These are phyloP conservation scores for Harringtonia lauricola DNA, from an alignment of 2,329 filamentous ascomycete species.

Conservation along the genomic window DNA sequence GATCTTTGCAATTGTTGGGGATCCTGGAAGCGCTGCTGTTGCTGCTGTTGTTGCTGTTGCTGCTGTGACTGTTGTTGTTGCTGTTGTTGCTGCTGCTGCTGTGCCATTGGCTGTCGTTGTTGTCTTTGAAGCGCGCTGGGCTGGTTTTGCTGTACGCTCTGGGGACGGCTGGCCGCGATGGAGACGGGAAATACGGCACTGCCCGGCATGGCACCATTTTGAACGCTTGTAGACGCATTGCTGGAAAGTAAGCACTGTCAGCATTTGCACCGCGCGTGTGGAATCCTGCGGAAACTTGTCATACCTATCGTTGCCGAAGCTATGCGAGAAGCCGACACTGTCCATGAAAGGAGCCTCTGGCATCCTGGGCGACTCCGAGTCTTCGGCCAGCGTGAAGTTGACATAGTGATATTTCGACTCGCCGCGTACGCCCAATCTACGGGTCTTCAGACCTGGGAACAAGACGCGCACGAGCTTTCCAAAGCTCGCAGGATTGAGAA, in stretches of 20 bases:
- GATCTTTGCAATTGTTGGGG: neutral
- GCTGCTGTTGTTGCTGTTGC: neutral
- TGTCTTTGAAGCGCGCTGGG: conserved; percentile 2
- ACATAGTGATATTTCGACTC: conserved; percentile 98
- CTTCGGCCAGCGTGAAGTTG: conserved; percentile 50
- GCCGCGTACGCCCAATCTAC: conserved; percentile 81
- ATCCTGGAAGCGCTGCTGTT: conserved; percentile 1
- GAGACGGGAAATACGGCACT: conserved; percentile 5
- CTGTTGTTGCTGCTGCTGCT: conserved; percentile 11
- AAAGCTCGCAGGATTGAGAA: conserved; percentile 93
- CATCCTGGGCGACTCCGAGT: conserved; percentile 36
- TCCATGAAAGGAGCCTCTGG: conserved; percentile 40
- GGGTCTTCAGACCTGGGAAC: conserved; percentile 88
- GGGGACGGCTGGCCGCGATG: neutral
- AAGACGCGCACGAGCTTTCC: conserved; percentile 94
- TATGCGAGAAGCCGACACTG: conserved; percentile 32
- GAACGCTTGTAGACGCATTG: neutral
- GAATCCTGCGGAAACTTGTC: conserved; percentile 8
- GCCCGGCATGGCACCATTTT: neutral
- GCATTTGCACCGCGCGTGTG: neutral
- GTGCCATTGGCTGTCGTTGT: neutral
- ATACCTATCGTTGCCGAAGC: conserved; percentile 31
- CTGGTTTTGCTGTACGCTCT: neutral
- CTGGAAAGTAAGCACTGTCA: neutral
- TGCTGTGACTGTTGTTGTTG: conserved; percentile 15